Evolutionary conservation across 305 asterid species (phyloP).

Genomic region (Euphrasia arctica): DNA sequence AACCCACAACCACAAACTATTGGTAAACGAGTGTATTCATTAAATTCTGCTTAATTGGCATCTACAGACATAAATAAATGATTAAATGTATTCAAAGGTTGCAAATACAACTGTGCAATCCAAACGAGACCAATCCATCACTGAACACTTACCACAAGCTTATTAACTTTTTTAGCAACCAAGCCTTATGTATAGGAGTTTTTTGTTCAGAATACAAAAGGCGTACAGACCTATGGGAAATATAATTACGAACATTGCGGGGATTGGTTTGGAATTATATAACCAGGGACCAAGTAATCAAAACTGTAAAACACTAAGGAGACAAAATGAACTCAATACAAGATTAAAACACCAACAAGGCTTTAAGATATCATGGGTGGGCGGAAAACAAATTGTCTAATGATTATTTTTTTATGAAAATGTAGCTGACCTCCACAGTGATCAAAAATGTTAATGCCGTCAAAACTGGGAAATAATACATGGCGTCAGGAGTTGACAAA

Average conservation of each 20-base stretch:
- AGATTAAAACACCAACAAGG: constrained; percentile 12
- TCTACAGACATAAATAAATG: not conserved
- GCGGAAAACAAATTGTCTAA: not conserved
- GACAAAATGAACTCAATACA: constrained; percentile 10
- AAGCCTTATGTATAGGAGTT: not conserved
- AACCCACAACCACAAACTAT: constrained; percentile 12
- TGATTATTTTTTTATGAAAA: not conserved
- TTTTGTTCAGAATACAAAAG: not conserved
- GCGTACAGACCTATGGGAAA: not conserved
- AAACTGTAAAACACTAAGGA: not conserved
- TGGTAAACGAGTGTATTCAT: constrained; percentile 5
- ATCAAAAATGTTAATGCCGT: constrained; percentile 88
- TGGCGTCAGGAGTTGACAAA: constrained; percentile 79
- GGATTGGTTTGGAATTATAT: not conserved
- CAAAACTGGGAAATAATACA: constrained; percentile 74
- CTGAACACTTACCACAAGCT: not conserved
- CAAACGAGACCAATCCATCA: constrained; percentile 16
- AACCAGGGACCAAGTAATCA: constrained; percentile 11
- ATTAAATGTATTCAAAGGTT: not conserved
- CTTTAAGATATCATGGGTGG: constrained; percentile 18
- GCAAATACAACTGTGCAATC: not conserved
- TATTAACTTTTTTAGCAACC: not conserved
- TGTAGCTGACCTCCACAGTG: constrained; percentile 80
- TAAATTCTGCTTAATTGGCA: not conserved
- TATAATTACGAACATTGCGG: not conserved